phyloP scores from a whole-genome alignment of 192 early-diverging fungal species.

The Jimgerdemannia flammicorona region DNA sequence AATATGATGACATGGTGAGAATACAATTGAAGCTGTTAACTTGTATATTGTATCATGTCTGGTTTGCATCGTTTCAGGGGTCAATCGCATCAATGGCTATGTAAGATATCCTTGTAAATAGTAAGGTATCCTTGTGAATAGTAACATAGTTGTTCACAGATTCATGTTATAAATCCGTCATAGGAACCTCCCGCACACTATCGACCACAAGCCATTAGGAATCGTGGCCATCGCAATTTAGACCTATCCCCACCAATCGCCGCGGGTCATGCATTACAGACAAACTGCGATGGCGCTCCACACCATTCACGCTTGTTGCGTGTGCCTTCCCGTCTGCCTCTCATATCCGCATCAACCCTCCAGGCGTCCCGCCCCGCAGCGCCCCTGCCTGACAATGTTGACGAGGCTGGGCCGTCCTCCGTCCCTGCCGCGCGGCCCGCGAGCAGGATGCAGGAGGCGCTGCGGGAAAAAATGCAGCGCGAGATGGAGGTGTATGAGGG shows the following conservation, averaged over 20 bases:
- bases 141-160: not conserved
- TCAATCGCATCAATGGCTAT: too few species aligned
- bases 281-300: not conserved
- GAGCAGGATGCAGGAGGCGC: not conserved
- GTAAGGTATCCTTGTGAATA: not conserved
- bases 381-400: not conserved
- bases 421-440: too few species aligned
- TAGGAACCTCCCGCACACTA: not conserved
- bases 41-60: too few species aligned
- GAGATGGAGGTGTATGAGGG: not conserved
- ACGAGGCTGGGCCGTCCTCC: not conserved
- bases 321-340: not conserved
- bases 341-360: not conserved
- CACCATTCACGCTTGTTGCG: not conserved
- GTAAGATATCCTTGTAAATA: too few species aligned
- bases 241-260: not conserved
- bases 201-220: not conserved
- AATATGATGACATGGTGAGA: slow-evolving; percentile 10
- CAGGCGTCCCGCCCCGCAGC: not conserved
- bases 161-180: not conserved
- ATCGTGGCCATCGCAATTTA: not conserved
- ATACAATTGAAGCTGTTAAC: not conserved
- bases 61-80: too few species aligned
- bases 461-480: not conserved
- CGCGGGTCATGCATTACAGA: not conserved